phyloP scores from a whole-genome alignment of 495 filamentous ascomycete species.

The Aspergillus panamensis region DNA sequence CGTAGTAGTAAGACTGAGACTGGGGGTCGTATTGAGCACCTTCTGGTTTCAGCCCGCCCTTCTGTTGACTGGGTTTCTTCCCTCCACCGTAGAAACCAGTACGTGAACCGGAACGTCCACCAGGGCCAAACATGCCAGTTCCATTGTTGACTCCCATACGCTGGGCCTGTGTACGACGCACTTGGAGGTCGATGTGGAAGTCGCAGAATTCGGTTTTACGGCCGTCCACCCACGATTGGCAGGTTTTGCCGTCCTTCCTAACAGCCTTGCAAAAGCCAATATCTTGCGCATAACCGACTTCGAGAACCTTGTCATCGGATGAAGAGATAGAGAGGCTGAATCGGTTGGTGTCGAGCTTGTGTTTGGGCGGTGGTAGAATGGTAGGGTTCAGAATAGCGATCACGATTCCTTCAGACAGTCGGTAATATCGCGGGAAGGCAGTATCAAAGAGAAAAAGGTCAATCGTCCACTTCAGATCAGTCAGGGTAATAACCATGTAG shows the following conservation, averaged over 20 bases:
- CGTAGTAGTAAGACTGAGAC: conserved; percentile 57
- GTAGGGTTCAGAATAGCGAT: conserved; percentile 91
- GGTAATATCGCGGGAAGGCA: conserved; percentile 88
- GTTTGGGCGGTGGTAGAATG: conserved; percentile 78
- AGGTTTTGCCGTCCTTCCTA: conserved; percentile 78
- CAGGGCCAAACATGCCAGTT: conserved; percentile 46
- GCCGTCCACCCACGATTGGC: conserved; percentile 80
- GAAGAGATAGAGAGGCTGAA: conserved; percentile 82
- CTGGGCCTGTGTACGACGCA: conserved; percentile 64
- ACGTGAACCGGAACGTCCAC: conserved; percentile 41
- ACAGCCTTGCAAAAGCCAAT: conserved; percentile 83
- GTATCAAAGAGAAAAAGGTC: conserved; percentile 90
- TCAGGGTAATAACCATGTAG: conserved; percentile 88
- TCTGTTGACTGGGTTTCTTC: conserved; percentile 31
- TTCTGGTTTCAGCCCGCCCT: conserved; percentile 41
- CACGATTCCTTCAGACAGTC: conserved; percentile 77
- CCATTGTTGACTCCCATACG: conserved; percentile 78
- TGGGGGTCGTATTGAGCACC: conserved; percentile 56
- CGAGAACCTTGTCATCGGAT: conserved; percentile 82
- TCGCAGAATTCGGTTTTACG: conserved; percentile 89
- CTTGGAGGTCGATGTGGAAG: conserved; percentile 78
- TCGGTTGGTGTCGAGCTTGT: conserved; percentile 67
- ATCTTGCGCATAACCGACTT: conserved; percentile 81
- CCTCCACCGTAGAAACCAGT: conserved; percentile 46
- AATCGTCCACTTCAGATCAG: conserved; percentile 85